These are phyloP conservation scores for Phyllostachys edulis DNA, from an alignment of 176 grass and related monocot species.

Conservation along the genomic window DNA sequence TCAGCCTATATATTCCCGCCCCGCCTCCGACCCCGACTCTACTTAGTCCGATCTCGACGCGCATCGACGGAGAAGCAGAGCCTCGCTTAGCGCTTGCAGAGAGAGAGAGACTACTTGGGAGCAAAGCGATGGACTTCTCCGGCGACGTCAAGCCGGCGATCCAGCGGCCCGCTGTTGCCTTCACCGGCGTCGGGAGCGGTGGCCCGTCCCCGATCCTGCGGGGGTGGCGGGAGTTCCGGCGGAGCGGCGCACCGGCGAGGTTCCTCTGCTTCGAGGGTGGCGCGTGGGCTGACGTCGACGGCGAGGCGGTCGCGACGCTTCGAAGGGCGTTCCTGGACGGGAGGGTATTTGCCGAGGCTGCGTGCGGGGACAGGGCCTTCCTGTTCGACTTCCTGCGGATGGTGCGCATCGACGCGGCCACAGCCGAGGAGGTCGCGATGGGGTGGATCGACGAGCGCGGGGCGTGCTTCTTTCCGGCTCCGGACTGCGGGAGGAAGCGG, in stretches of 20 bases:
- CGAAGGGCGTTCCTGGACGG: slow-evolving; percentile 42
- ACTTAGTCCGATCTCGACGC: background rate
- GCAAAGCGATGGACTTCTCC: slow-evolving; percentile 21
- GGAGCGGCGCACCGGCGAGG: slow-evolving; percentile 48
- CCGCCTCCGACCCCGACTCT: background rate
- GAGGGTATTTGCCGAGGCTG: slow-evolving; percentile 30
- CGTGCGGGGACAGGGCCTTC: slow-evolving; percentile 21
- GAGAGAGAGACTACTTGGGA: background rate
- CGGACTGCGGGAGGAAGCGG: slow-evolving; percentile 3
- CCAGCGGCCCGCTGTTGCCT: background rate
- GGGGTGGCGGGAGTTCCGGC: slow-evolving; percentile 44
- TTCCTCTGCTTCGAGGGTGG: slow-evolving; percentile 65
- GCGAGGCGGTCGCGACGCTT: slow-evolving; percentile 31
- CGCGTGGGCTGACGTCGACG: slow-evolving; percentile 51
- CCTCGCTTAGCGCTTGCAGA: background rate
- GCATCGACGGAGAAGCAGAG: background rate
- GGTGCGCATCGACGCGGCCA: slow-evolving; percentile 50
- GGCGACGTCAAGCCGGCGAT: slow-evolving; percentile 18
- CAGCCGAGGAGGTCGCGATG: slow-evolving; percentile 39
- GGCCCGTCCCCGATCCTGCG: background rate
- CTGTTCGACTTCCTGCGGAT: slow-evolving; percentile 72
- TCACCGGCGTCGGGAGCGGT: background rate
- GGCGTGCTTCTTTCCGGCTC: slow-evolving; percentile 63
- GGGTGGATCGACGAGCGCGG: slow-evolving; percentile 81
- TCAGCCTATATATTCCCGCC: slow-evolving; percentile 37